These are phyloP conservation scores for Phlyctochytrium arcticum DNA, from an alignment of 192 early-diverging fungal species.

Conservation along the genomic window DNA sequence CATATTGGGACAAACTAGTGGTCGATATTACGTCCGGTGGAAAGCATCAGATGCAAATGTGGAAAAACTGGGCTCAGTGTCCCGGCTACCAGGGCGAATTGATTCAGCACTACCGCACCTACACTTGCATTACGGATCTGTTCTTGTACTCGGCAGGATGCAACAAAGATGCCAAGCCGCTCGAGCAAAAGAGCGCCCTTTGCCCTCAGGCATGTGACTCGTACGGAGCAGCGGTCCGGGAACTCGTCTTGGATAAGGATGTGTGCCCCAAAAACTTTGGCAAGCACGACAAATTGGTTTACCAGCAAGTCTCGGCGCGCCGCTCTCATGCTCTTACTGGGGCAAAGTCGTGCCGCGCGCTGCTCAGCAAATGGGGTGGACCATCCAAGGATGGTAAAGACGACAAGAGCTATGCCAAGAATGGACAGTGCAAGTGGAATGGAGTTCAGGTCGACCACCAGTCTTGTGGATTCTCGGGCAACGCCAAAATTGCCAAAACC, in stretches of 20 bases:
- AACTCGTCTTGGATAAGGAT: constrained; percentile 18
- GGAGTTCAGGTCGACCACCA: constrained; percentile 27
- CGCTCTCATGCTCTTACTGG: constrained; percentile 16
- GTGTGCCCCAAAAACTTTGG: constrained; percentile 27
- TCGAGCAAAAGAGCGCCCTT: not conserved
- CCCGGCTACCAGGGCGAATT: constrained; percentile 37
- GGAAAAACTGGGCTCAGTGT: constrained; percentile 40
- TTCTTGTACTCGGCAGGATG: constrained; percentile 35
- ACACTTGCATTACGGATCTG: constrained; percentile 46
- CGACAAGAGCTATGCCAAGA: too few relatives aligned
- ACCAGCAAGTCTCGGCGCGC: constrained; percentile 15
- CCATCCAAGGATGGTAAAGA: not conserved
- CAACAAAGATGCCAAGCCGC: constrained; percentile 25
- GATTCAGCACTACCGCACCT: constrained; percentile 46
- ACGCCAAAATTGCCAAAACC: constrained; percentile 19
- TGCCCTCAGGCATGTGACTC: constrained; percentile 32
- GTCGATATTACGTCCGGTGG: constrained; percentile 31
- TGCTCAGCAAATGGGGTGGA: constrained; percentile 2
- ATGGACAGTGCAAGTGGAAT: constrained; percentile 2
- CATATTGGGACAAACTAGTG: constrained; percentile 36
- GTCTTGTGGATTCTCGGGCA: constrained; percentile 34
- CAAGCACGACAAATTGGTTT: not conserved
- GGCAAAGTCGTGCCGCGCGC: constrained; percentile 6
- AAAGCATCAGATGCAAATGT: constrained; percentile 21
- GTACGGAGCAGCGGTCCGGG: constrained; percentile 31